Evolutionary conservation across 345 rosid genomes (phyloP), one percentile per base, ranked within the genome.

Genomic region (Aquilaria yunnanensis): DNA sequence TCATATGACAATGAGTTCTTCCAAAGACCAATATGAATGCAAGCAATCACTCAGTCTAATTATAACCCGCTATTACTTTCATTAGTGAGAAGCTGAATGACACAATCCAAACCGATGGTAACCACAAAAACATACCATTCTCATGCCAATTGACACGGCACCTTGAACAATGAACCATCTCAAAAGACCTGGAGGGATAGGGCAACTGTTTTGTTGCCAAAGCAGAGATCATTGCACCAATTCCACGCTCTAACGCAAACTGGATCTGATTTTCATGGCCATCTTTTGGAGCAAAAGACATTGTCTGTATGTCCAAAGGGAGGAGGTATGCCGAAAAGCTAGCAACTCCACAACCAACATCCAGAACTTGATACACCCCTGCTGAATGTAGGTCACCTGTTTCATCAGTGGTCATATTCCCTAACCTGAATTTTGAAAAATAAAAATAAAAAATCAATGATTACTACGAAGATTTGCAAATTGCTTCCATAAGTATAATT

Each of bases 321-420:
- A 94, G 80, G 65, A 94, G 96, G 77, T 85, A 94, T 60, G 97
- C 97, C 13, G 97, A 83, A 70, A 94, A 94, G 81, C 96, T 90
- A 30, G 96, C 97, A 71, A 94, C 99, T 29, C 99, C 99, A 74
- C 97, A 94, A 54, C 99, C 99, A 78, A 90, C 88, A 59, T 90
- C 97, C 61, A 94, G 85, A 64, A 86, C 93, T 74, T 90, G 96
- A 64, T 73, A 81, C 23, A 94, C 89, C 8, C 97, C 99, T 14
- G 87, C 95, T 61, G 96, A 85, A 63, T 74, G 80, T 34, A 94
- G 85, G 76, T 94, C 96, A 57, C 97, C 96, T 14, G 70, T 81
- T 64, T 86, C 91, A 54, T 77, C 70, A 69, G 97, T 90, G 32
- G 62, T 77, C 95, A 90, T 86, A 62, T 75, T 81, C 43, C 96